Percentiles rank a stretch among this genome's conserved stretches.
Evolutionary conservation across 2,329 filamentous ascomycete genomes (phyloP).

Genomic region (Alternaria brassicicola): DNA sequence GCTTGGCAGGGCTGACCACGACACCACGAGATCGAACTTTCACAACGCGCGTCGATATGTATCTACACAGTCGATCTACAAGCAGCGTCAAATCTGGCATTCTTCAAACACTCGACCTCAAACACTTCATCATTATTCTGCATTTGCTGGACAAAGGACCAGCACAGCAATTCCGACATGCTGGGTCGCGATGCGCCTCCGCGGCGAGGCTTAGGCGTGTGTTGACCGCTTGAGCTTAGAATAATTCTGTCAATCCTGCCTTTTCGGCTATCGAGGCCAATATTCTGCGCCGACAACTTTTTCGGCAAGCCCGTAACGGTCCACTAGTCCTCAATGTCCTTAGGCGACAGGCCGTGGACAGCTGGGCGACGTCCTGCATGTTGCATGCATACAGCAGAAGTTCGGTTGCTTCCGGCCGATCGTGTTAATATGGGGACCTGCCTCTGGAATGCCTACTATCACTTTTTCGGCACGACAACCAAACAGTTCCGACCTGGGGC

Average conservation of each 20-base stretch:
- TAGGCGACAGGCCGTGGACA: slow-evolving; percentile 19
- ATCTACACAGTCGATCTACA: slow-evolving; percentile 6
- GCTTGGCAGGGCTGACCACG: slow-evolving; percentile 24
- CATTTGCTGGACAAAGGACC: slow-evolving; percentile 6
- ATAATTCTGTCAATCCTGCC: slow-evolving; percentile 13
- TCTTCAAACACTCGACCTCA: slow-evolving; percentile 6
- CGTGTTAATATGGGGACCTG: slow-evolving; percentile 25
- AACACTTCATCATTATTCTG: slow-evolving; percentile 1
- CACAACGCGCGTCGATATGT: slow-evolving; percentile 4
- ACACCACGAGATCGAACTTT: slow-evolving; percentile 2
- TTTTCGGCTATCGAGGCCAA: slow-evolving; percentile 17
- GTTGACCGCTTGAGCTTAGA: slow-evolving; percentile 15
- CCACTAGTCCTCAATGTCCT: slow-evolving; percentile 18
- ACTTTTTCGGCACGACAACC: slow-evolving; percentile 28
- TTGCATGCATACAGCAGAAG: slow-evolving; percentile 43
- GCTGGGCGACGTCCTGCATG: slow-evolving; percentile 20
- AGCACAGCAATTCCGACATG: slow-evolving; percentile 13
- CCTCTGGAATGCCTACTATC: slow-evolving; percentile 38
- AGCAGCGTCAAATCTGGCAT: slow-evolving; percentile 1
- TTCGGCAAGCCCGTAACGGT: slow-evolving; percentile 30
- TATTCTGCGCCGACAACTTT: slow-evolving; percentile 2
- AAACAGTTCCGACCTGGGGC: slow-evolving; percentile 36
- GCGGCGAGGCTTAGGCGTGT: slow-evolving; percentile 14
- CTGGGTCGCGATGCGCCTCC: slow-evolving; percentile 16
- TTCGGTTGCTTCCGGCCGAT: slow-evolving; percentile 45